phyloP scores from a whole-genome alignment of 2,329 filamentous ascomycete species.

The Penicillium sp. region DNA sequence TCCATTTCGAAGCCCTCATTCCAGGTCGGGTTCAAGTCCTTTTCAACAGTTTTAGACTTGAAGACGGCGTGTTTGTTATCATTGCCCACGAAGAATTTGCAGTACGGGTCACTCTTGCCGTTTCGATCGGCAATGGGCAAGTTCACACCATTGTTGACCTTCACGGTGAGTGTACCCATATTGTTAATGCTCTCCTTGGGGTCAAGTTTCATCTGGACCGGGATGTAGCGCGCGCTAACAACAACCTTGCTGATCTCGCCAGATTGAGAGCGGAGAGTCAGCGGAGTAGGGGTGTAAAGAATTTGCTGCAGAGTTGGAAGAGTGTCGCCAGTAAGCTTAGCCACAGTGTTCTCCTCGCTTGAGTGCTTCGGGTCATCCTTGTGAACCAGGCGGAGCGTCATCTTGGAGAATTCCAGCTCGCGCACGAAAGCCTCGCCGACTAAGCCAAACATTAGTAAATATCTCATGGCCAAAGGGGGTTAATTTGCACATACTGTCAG shows the following conservation, averaged over 20 bases:
- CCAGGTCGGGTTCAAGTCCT: constrained; percentile 93
- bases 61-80: constrained; percentile 86
- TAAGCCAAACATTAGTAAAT: no score
- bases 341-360: constrained; percentile 73
- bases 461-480: no score
- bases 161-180: constrained; percentile 78
- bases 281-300: constrained; percentile 84
- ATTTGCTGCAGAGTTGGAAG: constrained; percentile 87
- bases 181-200: constrained; percentile 98
- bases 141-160: constrained; percentile 82
- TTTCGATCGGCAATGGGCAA: constrained; percentile 95
- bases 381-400: constrained; percentile 85
- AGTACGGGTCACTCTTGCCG: constrained; percentile 96
- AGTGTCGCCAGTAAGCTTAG: constrained; percentile 83
- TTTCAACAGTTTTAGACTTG: constrained; percentile 97
- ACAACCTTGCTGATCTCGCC: constrained; percentile 80
- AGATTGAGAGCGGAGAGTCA: constrained; percentile 79
- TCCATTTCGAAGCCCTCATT: constrained; percentile 92
- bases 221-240: constrained; percentile 92
- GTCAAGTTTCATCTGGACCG: constrained; percentile 91
- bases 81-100: constrained; percentile 89
- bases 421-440: constrained; percentile 92
- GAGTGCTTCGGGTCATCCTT: constrained; percentile 75
- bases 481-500: constrained; percentile 63
- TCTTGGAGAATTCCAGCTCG: constrained; percentile 93